A percentile compares a stretch with the other conserved stretches of the same genome.
These are phyloP conservation scores for Penicillium sclerotiorum DNA, from an alignment of 2,329 filamentous ascomycete species.

Conservation along the genomic window DNA sequence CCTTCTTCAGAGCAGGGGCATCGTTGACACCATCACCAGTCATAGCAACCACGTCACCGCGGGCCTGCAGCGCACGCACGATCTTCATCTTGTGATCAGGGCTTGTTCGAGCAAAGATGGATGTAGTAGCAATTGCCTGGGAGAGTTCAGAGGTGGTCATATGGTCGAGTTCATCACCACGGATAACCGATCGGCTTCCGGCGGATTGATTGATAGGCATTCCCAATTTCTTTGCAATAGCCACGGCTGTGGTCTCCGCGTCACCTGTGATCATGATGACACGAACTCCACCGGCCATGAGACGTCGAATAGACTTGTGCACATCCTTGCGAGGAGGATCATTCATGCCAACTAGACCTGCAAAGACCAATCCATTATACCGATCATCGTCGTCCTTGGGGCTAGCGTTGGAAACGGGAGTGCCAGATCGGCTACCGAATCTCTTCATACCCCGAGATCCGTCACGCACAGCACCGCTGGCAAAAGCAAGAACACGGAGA, in stretches of 20 bases:
- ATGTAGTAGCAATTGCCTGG: constrained; percentile 82
- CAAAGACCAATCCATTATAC: constrained; percentile 84
- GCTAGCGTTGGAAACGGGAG: constrained; percentile 36
- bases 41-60: constrained; percentile 97
- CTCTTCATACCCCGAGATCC: constrained; percentile 46
- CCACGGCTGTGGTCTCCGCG: constrained; percentile 89
- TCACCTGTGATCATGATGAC: constrained; percentile 99
- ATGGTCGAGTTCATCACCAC: constrained; percentile 87
- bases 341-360: constrained; percentile 94
- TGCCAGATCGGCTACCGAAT: constrained; percentile 58
- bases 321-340: constrained; percentile 92
- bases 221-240: constrained; percentile 91
- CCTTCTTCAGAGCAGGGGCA: constrained; percentile 92
- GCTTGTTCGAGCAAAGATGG: constrained; percentile 93
- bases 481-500: constrained; percentile 88
- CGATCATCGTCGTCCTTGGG: constrained; percentile 65
- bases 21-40: constrained; percentile 98
- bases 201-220: constrained; percentile 73
- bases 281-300: constrained; percentile 93
- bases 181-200: constrained; percentile 66
- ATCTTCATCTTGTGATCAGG: constrained; percentile 99
- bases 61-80: constrained; percentile 82
- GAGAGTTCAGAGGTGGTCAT: constrained; percentile 87
- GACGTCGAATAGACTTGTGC: constrained; percentile 79
- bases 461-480: constrained; percentile 72